Base-by-base conservation (phyloP, 2,329 filamentous ascomycete species). In the Nigrospora osmanthi region DNA sequence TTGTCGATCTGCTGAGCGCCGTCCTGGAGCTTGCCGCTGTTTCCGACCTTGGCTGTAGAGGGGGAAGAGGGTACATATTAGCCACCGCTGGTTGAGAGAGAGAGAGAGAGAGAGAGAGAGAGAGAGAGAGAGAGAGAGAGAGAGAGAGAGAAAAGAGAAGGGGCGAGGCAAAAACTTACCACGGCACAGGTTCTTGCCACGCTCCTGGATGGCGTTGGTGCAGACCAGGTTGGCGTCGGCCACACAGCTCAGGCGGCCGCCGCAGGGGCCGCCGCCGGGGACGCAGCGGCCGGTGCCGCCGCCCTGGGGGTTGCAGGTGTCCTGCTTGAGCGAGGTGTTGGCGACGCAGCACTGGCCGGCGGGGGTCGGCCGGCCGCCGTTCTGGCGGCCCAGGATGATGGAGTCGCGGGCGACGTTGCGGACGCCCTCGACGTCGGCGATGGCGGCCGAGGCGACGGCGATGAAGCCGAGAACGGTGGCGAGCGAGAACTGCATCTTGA, bases 121-220 rank as follows among this genome's bases (percentile, higher is more conserved):
- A 28, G n/a, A n/a, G 19, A 6, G 19, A 23, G 9, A 7, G 23
- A 7, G 10, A 28, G 5, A 28, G 9, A 28, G 7, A 2, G 23
- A 4, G 23, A 10, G 23, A 10, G 23, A 2, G 23, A 23, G 23
- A 28, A n/a, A n/a, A n/a, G n/a, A n/a, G n/a, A n/a, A n/a, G n/a
- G n/a, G n/a, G n/a, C n/a, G n/a, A n/a, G 23, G 9, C 23, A 6
- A 28, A 7, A n/a, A 19, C 34, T 10, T 38, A 23, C 40, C 47
- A 13, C 49, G 49, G 33, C 49, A 51, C 14, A 51, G 42, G 17
- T 40, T 42, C 41, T 48, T 49, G 43, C 49, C 49, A 23, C 49
- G 49, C 46, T 51, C 49, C n/a, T 34, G 19, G 19, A 49, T 45
- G 37, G 6, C 30, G 39, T 44, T 42, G 30, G 43, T 41, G 28